Evolutionary conservation across 768 basidiomycete genomes (phyloP), one percentile per base, ranked within the genome.

Genomic region (Lepiota brunneoincarnata): DNA sequence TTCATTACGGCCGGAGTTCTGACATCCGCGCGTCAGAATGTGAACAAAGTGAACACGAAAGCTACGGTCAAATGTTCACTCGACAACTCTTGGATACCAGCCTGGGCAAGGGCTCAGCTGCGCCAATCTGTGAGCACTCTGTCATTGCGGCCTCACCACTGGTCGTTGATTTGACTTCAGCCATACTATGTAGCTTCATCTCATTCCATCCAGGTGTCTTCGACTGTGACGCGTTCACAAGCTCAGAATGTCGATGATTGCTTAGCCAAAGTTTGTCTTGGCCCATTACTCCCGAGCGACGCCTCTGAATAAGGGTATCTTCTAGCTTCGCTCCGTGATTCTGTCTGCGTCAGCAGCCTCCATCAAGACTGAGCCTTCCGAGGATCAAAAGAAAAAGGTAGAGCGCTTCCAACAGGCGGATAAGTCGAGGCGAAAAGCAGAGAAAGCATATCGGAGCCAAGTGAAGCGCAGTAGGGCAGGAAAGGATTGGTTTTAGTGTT

Each of bases 31-130:
- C 2, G 18, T 31, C 53, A 92, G 89, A 90, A 93, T 59, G 91
- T 93, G 36, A 93, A 93, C 64, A 93, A 91, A 70, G 80, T 92
- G n/a, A 91, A 89, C 55, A 92, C 91, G 12, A 92, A 92, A 64
- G 87, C 81, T 0, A 85, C 82, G 0, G 60, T 87, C 14, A 75
- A 86, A 38, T 89, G 86, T 60, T 66, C 75, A 5, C 46, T 89
- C 7, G 71, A 83, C 48, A 72, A 77, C 1, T 49, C 68, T 1
- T 91, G 89, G 89, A 84, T 91, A 46, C 89, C 90, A 6, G 49
- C 58, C 1, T 91, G 89, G 90, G 81, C 85, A 3, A 69, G 65
- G 28, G 69, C 76, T 6, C 65, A 63, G 26, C 58, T 91, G 18
- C 73, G 71, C 74, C 78, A 58, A 84, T 87, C 64, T 21, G 86